phyloP scores from a whole-genome alignment of 768 basidiomycete genomes.

The Mycena maculata region DNA sequence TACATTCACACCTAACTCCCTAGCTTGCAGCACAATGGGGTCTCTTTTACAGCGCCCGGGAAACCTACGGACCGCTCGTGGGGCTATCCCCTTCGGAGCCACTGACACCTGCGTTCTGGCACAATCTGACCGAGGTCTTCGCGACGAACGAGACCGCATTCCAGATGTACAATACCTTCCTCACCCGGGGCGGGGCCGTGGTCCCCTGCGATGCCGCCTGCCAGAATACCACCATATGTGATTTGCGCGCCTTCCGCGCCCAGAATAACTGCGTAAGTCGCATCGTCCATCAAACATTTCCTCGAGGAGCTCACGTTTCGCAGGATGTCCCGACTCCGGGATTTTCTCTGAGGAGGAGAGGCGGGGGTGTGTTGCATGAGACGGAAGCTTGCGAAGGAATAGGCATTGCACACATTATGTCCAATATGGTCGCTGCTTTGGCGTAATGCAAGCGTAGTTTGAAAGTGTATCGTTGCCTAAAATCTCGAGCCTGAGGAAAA shows the following conservation, averaged over 20 bases:
- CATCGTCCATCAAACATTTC: background rate
- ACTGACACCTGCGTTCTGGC: slow-evolving; percentile 55
- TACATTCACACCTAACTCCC: slow-evolving; percentile 2
- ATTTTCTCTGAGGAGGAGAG: slow-evolving; percentile 5
- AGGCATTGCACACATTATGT: slow-evolving; percentile 9
- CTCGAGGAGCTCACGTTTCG: background rate
- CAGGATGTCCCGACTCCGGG: slow-evolving; percentile 16
- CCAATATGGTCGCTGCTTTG: slow-evolving; percentile 7
- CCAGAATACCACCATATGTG: slow-evolving; percentile 46
- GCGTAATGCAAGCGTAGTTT: too few species aligned
- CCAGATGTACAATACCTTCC: slow-evolving; percentile 43
- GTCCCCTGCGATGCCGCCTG: slow-evolving; percentile 41
- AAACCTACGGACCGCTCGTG: slow-evolving; percentile 47
- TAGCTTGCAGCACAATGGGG: slow-evolving; percentile 43
- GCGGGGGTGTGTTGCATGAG: background rate
- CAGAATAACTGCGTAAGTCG: slow-evolving; percentile 42
- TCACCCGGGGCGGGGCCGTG: slow-evolving; percentile 43
- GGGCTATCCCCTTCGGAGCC: slow-evolving; percentile 34
- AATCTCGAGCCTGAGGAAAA: too few species aligned
- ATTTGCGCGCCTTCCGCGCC: slow-evolving; percentile 43
- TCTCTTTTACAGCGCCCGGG: slow-evolving; percentile 51
- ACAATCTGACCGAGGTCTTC: slow-evolving; percentile 50
- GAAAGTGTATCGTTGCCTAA: too few species aligned
- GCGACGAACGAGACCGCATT: slow-evolving; percentile 45
- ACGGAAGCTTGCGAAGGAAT: slow-evolving; percentile 20